A percentile compares a stretch with the other conserved stretches of the same genome.
Conservation (phyloP, 805 yeast genomes). For the Helenozyma baotianmanensis region DNA sequence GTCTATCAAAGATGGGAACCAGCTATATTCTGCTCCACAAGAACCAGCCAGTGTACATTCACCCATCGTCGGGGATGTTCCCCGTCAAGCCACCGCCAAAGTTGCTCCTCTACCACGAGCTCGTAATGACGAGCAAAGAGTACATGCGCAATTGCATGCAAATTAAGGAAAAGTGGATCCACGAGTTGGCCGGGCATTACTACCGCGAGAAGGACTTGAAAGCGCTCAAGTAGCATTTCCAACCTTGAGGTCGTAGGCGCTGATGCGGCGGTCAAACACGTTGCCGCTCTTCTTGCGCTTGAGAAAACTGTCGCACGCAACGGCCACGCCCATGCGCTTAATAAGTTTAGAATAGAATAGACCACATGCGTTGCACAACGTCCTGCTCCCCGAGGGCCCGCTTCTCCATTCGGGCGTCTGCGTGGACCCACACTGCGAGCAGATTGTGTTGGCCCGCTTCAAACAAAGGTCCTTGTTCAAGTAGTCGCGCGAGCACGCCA, state of each 20-base stretch:
- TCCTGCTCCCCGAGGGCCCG: slow-evolving; percentile 17
- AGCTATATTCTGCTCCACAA: slow-evolving; percentile 62
- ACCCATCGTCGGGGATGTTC: slow-evolving; percentile 78
- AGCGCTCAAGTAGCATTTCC: neutral
- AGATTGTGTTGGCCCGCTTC: slow-evolving; percentile 1
- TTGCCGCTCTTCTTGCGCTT: slow-evolving; percentile 1
- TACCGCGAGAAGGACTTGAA: slow-evolving; percentile 26
- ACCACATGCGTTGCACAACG: slow-evolving; percentile 44
- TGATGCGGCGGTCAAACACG: neutral
- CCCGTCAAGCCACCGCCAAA: slow-evolving; percentile 68
- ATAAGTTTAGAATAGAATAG: slow-evolving; percentile 27
- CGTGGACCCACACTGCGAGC: slow-evolving; percentile 17
- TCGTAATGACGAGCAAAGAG: slow-evolving; percentile 81
- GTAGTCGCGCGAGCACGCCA: neutral
- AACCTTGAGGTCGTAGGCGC: neutral
- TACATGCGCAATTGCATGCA: slow-evolving; percentile 81
- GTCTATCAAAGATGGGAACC: slow-evolving; percentile 59
- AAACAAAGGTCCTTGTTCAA: slow-evolving; percentile 4
- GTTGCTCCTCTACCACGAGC: slow-evolving; percentile 72
- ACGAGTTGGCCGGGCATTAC: slow-evolving; percentile 69
- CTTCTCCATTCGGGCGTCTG: slow-evolving; percentile 20
- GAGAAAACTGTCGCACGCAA: slow-evolving; percentile 1
- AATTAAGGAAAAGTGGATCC: slow-evolving; percentile 66
- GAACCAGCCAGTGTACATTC: slow-evolving; percentile 71
- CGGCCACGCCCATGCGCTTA: slow-evolving; percentile 7